Base-by-base conservation (phyloP, 441 rosid genomes). In the Rhodomyrtus psidioides region DNA sequence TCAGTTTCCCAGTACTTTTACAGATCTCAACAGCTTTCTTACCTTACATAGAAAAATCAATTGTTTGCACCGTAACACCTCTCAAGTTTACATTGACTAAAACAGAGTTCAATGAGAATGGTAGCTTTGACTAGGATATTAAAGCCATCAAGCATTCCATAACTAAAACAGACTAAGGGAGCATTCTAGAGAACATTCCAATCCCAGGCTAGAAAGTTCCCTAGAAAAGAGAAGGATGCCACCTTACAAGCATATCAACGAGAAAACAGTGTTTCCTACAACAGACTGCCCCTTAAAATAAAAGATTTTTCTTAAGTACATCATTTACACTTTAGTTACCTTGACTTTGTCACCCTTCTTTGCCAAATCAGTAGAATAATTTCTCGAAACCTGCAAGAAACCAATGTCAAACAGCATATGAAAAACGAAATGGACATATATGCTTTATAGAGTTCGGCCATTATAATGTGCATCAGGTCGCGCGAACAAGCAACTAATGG, bases 261-360 rank as follows among this genome's bases (percentile, higher is more conserved):
- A 39, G n/a, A 74, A 30, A 8, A 28, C 23, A n/a, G 2, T 26
- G 65, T 54, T 51, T 34, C 23, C 15, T 34, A 70, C 5, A 74
- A 28, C 9, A 53, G 27, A 23, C 8, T 12, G 23, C 13, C 53
- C 53, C 46, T 3, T 19, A 13, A 19, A 6, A 27, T 42, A 55
- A 1, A 24, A n/a, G 12, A 26, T 14, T 55, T 51, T 42, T 39
- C 16, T 44, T 9, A 16, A 6, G 81, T 27, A 8, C 55, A 12
- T 19, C 14, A 7, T n/a, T 23, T 13, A 53, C 30, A 58, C 15
- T 84, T 42, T 53, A 59, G 27, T 86, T 91, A 95, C 98, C 98
- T 95, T 96, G 84, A 95, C 89, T 53, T 92, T 94, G 51, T 59
- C 89, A 54, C 92, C 93, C 84, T 88, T 88, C 62, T 90, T 87